These are phyloP conservation scores for Silene coronaria DNA, from an alignment of 179 eudicot species.

Conservation along the genomic window DNA sequence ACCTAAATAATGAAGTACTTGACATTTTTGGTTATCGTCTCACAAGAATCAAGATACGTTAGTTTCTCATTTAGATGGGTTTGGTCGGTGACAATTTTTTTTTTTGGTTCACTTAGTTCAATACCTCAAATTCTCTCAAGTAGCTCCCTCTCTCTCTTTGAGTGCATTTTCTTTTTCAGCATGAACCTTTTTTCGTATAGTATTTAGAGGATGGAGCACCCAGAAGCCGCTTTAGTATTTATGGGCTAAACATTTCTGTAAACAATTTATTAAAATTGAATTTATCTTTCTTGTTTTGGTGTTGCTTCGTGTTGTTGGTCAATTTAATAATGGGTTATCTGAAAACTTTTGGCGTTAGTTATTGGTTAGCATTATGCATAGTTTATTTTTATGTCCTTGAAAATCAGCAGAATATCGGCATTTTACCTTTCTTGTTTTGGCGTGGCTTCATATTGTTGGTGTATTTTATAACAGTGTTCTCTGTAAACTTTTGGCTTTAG, in stretches of 20 bases:
- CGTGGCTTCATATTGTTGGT: neutral
- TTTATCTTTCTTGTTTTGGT: neutral
- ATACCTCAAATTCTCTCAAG: neutral
- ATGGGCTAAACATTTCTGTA: neutral
- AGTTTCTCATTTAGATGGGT: constrained; percentile 1
- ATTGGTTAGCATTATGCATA: neutral
- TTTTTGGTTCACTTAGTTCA: neutral
- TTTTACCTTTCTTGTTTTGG: neutral
- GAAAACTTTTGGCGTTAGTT: neutral
- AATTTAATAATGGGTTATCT: neutral
- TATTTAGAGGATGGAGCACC: neutral
- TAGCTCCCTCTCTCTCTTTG: neutral
- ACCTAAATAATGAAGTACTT: neutral
- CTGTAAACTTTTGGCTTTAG: neutral
- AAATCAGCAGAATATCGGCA: neutral
- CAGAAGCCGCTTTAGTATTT: neutral
- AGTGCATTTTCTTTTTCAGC: neutral
- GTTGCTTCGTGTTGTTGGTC: neutral
- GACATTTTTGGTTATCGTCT: neutral
- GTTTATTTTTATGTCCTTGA: neutral
- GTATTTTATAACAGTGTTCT: neutral
- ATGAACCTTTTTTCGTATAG: neutral
- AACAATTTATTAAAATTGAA: neutral
- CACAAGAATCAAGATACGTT: neutral
- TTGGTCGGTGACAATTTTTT: neutral